A percentile compares a stretch with the other conserved stretches of the same genome.
Evolutionary conservation across 2,329 filamentous ascomycete species (phyloP).

Genomic region (Alternaria burnsii): DNA sequence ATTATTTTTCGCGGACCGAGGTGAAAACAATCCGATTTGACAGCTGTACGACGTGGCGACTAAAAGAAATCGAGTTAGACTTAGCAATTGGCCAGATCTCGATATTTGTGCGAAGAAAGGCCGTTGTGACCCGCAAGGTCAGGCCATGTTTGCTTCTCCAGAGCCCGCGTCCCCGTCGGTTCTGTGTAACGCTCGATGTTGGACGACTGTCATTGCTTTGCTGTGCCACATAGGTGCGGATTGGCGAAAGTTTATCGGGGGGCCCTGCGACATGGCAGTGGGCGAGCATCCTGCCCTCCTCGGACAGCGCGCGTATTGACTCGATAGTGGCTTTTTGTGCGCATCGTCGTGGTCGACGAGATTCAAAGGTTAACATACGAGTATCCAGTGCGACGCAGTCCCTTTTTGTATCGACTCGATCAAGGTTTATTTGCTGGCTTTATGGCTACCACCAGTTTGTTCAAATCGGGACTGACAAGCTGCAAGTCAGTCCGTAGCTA

Average conservation of each 20-base stretch:
- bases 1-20: slow-evolving; percentile 11
- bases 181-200: slow-evolving; percentile 15
- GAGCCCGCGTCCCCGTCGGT: slow-evolving; percentile 13
- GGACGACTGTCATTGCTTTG: slow-evolving; percentile 20
- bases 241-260: slow-evolving; percentile 24
- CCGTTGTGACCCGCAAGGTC: slow-evolving; percentile 19
- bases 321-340: slow-evolving; percentile 28
- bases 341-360: slow-evolving; percentile 15
- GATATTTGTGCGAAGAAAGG: slow-evolving; percentile 16
- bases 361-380: slow-evolving; percentile 13
- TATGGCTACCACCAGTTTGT: slow-evolving; percentile 14
- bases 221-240: slow-evolving; percentile 32
- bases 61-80: slow-evolving; percentile 12
- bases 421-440: slow-evolving; percentile 15
- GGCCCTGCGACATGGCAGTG: slow-evolving; percentile 5
- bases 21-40: slow-evolving; percentile 14
- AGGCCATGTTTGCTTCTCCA: slow-evolving; percentile 17
- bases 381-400: slow-evolving; percentile 16
- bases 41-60: slow-evolving; percentile 5
- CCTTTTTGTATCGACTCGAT: slow-evolving; percentile 17
- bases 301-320: slow-evolving; percentile 20
- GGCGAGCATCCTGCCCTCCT: slow-evolving; percentile 13
- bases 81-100: slow-evolving; percentile 12
- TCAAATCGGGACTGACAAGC: slow-evolving; percentile 26
- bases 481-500: slow-evolving; percentile 21